Evolutionary conservation across 148 eudicot genomes (phyloP), one percentile per base, ranked within the genome.

Genomic region (Fagopyrum tataricum): DNA sequence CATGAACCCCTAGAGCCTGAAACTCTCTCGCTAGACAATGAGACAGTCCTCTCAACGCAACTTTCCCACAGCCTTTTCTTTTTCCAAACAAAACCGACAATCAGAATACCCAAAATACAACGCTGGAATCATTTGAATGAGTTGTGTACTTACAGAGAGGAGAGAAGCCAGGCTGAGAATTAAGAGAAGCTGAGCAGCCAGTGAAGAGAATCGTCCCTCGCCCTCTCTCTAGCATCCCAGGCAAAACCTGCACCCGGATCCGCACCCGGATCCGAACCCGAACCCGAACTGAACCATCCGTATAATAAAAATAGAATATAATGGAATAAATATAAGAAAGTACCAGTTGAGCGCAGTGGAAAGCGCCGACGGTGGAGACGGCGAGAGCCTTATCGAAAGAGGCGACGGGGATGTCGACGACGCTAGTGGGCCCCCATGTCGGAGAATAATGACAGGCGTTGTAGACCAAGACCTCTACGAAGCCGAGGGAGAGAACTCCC

Each of bases 151-250:
- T 78, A 90, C 97, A 90, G 78, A 90, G 78, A 78, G 90, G 88
- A 21, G 97, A 79, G 80, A 72, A 90, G 73, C 96, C 97, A 64
- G 88, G 86, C 80, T 82, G 78, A 84, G 93, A 96, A 24, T 74
- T 76, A 47, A 87, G 76, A n/a, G 97, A 92, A 64, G 96, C 93
- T 24, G 93, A 84, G 59, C 97, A 92, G n/a, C 97, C 97, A 0
- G 93, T 87, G 90, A 88, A 90, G 69, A 92, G 85, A 78, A 92
- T 87, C 4, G 97, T 88, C 70, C 97, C 97, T 82, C 85, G 83
- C 14, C 87, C 91, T 78, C 89, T 87, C 21, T 88, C 90, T 72
- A 84, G 87, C 97, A 92, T 92, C 21, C 93, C 89, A 7, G 96
- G 85, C 67, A 92, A 76, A 48, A 92, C 96, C 96, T 92, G 77